These are phyloP conservation scores for Schoenoplectus tabernaemontani DNA, from an alignment of 202 grass and related monocot species.

Conservation along the genomic window DNA sequence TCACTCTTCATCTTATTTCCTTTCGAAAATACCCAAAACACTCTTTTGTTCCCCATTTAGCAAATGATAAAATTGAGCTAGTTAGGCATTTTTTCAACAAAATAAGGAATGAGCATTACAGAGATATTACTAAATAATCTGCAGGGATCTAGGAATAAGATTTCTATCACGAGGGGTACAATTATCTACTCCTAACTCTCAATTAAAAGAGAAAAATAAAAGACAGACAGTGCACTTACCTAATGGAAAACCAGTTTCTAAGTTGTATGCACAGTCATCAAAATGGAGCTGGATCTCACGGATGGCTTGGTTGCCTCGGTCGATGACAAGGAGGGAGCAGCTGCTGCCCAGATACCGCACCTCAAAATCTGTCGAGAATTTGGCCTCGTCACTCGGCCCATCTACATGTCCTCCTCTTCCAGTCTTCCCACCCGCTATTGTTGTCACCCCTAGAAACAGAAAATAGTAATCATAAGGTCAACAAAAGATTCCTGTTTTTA, in stretches of 20 bases:
- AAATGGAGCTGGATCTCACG: conserved; percentile 76
- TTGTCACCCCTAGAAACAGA: conserved; percentile 58
- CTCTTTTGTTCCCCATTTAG: neutral
- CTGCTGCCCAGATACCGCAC: conserved; percentile 69
- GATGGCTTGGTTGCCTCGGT: conserved; percentile 94
- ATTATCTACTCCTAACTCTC: too few relatives aligned
- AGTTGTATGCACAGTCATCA: conserved; percentile 70
- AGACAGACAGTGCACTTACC: conserved; percentile 31
- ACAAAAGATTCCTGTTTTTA: neutral
- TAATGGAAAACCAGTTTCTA: conserved; percentile 81
- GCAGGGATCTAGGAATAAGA: neutral
- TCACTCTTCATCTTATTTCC: neutral
- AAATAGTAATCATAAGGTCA: neutral
- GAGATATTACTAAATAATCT: neutral
- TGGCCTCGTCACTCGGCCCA: conserved; percentile 82
- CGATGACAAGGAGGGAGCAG: conserved; percentile 87
- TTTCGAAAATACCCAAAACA: too few relatives aligned
- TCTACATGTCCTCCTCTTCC: conserved; percentile 68
- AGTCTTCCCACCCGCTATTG: conserved; percentile 88
- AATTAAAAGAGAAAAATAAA: neutral
- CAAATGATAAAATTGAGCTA: neutral
- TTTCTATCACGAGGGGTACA: neutral
- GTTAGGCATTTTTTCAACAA: neutral
- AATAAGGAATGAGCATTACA: neutral
- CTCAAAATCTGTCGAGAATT: conserved; percentile 94